Base-by-base conservation (phyloP, 2,329 filamentous ascomycete genomes). In the Alternaria infectoria region DNA sequence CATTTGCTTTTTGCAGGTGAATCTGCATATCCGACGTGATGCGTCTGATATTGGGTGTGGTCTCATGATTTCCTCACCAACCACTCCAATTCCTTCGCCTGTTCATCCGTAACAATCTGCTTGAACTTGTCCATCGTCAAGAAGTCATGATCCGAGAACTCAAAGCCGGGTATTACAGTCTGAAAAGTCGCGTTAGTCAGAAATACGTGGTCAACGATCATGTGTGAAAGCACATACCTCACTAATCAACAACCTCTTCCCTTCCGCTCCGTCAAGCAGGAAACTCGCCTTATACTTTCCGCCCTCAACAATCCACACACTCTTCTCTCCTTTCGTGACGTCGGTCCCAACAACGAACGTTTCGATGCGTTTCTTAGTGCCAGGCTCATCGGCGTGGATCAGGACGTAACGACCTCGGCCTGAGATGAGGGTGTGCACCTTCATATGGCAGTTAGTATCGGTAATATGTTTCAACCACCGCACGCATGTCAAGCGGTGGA, bases 261-360 rank as follows among this genome's bases (percentile, higher is more conserved):
- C 81, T 25, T 68, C 30, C 13, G 81, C 82, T 30, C 79, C 81
- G 25, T 68, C 30, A 90, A 75, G 40, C 60, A 91, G 71, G 76
- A 85, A 90, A 70, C 84, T 89, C 11, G 86, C 86, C 79, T 91
- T 92, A 74, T 86, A 92, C 75, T 88, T 87, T 5, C 87, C 89
- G 0, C 89, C 89, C 57, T 90, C 88, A 8, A 92, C 89, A 63
- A 90, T 82, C 89, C 89, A 92, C 75, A 91, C 88, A 71, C 90
- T 67, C 74, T 75, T 85, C 81, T 92, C 90, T 1, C 89, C 89
- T 0, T 73, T 77, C 5, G 80, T 81, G 6, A 91, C 79, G 72
- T 89, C 80, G 12, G 81, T 82, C 0, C 89, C 90, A 1, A 91
- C 90, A 4, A 89, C 76, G 69, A 90, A 91, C 7, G 82, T 86